Evolutionary conservation across 768 basidiomycete species (phyloP).

Genomic region (Trametes villosa): DNA sequence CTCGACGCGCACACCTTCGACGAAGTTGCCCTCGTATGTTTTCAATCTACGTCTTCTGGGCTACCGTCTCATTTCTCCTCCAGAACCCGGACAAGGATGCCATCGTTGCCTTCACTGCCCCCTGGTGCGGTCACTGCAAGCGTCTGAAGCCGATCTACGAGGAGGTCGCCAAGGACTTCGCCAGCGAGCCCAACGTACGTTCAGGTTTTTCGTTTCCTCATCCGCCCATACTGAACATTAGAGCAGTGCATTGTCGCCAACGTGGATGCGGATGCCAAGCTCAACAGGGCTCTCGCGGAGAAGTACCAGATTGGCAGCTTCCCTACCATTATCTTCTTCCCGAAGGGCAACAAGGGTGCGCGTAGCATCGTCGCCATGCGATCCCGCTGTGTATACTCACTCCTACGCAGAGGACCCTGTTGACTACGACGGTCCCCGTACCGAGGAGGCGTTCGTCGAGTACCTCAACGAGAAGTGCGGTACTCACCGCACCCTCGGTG

Average conservation of each 20-base stretch:
- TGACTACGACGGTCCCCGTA: conserved; percentile 71
- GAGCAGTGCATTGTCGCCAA: conserved; percentile 86
- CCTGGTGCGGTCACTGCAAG: conserved; percentile 97
- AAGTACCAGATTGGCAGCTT: conserved; percentile 79
- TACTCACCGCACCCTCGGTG: conserved; percentile 80
- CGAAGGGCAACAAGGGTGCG: conserved; percentile 59
- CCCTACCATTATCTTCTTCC: conserved; percentile 97
- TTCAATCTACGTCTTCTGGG: no score
- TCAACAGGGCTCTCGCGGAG: conserved; percentile 70
- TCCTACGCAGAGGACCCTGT: conserved; percentile 46
- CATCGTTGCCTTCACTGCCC: conserved; percentile 82
- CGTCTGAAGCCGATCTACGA: conserved; percentile 85
- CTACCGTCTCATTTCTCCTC: background rate
- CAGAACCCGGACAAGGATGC: conserved; percentile 79
- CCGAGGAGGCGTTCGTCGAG: conserved; percentile 73
- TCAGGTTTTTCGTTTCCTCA: background rate
- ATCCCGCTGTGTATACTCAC: background rate
- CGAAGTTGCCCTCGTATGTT: conserved; percentile 65
- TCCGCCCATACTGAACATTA: background rate
- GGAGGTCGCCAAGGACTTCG: conserved; percentile 80
- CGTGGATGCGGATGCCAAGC: conserved; percentile 84
- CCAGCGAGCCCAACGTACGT: conserved; percentile 72
- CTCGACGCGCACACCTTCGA: conserved; percentile 78
- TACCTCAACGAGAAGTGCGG: conserved; percentile 90
- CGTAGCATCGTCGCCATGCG: background rate